Conservation (phyloP, 2,329 filamentous ascomycete species). For the Scytalidium lignicola region DNA sequence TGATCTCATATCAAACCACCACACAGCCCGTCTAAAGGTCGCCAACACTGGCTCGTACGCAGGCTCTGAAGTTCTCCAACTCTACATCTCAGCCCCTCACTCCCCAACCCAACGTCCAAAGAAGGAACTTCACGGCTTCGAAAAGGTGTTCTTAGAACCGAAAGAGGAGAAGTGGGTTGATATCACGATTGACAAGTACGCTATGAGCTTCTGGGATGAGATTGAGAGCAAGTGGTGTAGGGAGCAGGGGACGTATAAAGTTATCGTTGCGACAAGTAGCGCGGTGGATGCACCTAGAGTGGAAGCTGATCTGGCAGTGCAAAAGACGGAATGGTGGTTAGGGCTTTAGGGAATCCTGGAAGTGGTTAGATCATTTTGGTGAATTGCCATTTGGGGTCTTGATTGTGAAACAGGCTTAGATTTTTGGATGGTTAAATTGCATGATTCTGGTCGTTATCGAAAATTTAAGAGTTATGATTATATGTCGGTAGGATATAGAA, state of each 20-base stretch:
- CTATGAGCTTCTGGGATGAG: slow-evolving; percentile 37
- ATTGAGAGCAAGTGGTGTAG: slow-evolving; percentile 33
- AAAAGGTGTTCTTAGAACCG: slow-evolving; percentile 34
- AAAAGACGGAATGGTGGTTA: slow-evolving; percentile 58
- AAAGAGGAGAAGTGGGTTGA: slow-evolving; percentile 28
- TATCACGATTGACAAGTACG: slow-evolving; percentile 29
- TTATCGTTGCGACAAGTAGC: slow-evolving; percentile 32
- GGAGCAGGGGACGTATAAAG: slow-evolving; percentile 32
- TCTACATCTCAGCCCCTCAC: slow-evolving; percentile 24
- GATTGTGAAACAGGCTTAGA: too few species aligned
- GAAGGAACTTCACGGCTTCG: slow-evolving; percentile 40
- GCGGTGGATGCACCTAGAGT: not conserved
- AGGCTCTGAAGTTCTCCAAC: slow-evolving; percentile 27
- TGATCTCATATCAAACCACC: slow-evolving; percentile 8
- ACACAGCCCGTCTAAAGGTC: slow-evolving; percentile 17
- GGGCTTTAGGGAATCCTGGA: slow-evolving; percentile 39
- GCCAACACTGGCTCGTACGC: slow-evolving; percentile 23
- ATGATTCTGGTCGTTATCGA: too few species aligned
- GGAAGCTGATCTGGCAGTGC: slow-evolving; percentile 41
- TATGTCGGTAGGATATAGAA: too few species aligned
- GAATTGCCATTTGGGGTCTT: too few species aligned
- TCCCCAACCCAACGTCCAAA: slow-evolving; percentile 30
- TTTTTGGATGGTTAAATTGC: too few species aligned
- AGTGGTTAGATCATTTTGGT: too few species aligned
- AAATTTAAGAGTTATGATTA: too few species aligned